Percentiles rank a stretch among this genome's conserved stretches.
These are phyloP conservation scores for Geotrichum cucujoidarum DNA, from an alignment of 1,139 yeast species.

Conservation along the genomic window DNA sequence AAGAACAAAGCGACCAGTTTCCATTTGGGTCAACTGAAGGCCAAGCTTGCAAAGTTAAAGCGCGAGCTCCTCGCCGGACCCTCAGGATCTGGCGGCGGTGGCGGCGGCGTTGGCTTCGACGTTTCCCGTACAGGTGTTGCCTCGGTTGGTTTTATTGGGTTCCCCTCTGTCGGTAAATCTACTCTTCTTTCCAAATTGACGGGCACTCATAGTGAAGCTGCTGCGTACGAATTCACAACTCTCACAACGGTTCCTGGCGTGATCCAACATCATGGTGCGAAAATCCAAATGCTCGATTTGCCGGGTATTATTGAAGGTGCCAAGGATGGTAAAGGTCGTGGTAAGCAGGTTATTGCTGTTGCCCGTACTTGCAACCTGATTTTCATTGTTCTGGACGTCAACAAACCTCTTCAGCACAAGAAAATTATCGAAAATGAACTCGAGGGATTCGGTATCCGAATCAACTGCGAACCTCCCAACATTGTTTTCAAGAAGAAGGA, in stretches of 20 bases:
- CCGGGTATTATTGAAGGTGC: constrained; percentile 99
- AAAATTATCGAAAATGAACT: constrained; percentile 88
- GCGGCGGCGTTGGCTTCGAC: constrained; percentile 85
- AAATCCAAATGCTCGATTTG: constrained; percentile 93
- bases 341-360: constrained; percentile 97
- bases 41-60: constrained; percentile 89
- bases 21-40: constrained; percentile 95
- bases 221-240: constrained; percentile 96
- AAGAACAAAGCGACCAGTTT: constrained; percentile 94
- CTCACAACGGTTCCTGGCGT: constrained; percentile 97
- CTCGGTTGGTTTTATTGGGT: constrained; percentile 94
- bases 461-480: constrained; percentile 89
- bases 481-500: constrained; percentile 88
- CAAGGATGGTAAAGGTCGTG: constrained; percentile 98
- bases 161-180: constrained; percentile 93
- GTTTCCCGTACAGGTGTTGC: constrained; percentile 98
- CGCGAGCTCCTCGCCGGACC: constrained; percentile 84
- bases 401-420: constrained; percentile 91
- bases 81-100: constrained; percentile 79
- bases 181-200: constrained; percentile 83
- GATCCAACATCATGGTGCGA: constrained; percentile 92
- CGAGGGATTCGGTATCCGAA: constrained; percentile 95
- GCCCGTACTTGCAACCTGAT: constrained; percentile 93
- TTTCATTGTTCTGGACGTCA: constrained; percentile 90
- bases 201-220: constrained; percentile 95